Percentiles rank a stretch among this genome's conserved stretches.
Evolutionary conservation across 2,329 filamentous ascomycete genomes (phyloP).

Genomic region (Beauveria pseudobassiana): DNA sequence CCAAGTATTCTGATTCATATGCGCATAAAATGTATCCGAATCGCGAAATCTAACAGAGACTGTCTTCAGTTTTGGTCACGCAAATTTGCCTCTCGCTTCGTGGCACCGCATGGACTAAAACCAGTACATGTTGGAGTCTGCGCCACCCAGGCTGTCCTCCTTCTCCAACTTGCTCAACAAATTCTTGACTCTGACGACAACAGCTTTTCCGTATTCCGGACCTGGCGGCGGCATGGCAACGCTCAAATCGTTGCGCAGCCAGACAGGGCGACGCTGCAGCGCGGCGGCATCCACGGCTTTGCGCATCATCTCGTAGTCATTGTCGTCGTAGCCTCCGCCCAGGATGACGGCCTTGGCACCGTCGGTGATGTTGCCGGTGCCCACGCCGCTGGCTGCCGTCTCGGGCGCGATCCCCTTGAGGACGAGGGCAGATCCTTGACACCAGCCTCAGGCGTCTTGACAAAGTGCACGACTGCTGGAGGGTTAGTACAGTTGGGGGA

Average conservation of each 20-base stretch:
- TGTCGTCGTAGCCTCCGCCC: constrained; percentile 9
- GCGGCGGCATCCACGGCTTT: constrained; percentile 4
- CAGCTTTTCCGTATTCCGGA: constrained; percentile 20
- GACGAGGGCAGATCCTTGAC: constrained; percentile 10
- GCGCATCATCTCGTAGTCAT: constrained; percentile 6
- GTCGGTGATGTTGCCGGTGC: neutral
- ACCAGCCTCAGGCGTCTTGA: constrained; percentile 8
- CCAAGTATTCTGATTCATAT: constrained; percentile 18
- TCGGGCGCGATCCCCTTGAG: neutral
- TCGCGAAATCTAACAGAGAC: neutral
- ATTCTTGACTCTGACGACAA: constrained; percentile 20
- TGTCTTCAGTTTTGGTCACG: no score
- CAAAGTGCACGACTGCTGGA: constrained; percentile 11
- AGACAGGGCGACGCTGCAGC: constrained; percentile 10
- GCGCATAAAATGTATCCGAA: neutral
- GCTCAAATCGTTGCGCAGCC: constrained; percentile 19
- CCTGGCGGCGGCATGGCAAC: constrained; percentile 18
- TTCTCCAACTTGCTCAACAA: constrained; percentile 15
- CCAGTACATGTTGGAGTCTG: neutral
- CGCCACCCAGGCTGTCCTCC: constrained; percentile 17
- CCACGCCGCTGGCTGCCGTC: constrained; percentile 1
- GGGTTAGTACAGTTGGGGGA: neutral
- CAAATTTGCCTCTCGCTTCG: no score
- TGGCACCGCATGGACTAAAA: neutral
- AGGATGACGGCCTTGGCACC: constrained; percentile 5